Evolutionary conservation across 331 rosid genomes (phyloP).

Genomic region (Quercus lobata): DNA sequence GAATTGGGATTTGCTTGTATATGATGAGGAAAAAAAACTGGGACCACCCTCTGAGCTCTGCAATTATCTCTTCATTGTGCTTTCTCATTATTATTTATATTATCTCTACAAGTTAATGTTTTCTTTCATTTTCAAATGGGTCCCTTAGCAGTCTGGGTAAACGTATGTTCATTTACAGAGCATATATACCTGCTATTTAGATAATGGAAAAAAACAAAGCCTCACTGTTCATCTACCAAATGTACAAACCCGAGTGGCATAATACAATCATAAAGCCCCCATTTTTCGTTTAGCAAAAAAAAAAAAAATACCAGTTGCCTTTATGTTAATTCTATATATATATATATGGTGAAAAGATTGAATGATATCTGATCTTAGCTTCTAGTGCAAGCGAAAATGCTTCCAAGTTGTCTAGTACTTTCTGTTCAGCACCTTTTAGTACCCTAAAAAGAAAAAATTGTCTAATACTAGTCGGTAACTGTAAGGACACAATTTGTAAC

Average conservation of each 20-base stretch:
- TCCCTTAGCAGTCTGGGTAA: conserved; percentile 20
- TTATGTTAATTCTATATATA: neutral
- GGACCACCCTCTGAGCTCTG: conserved; percentile 44
- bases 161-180: neutral
- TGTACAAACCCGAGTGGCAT: no score
- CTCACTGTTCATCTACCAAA: neutral
- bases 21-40: neutral
- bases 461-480: neutral
- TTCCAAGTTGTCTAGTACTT: neutral
- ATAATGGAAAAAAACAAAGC: no score
- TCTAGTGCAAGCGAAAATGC: neutral
- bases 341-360: neutral
- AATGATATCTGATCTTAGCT: neutral
- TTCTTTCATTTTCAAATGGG: conserved; percentile 24
- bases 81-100: neutral
- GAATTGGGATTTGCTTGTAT: neutral
- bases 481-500: no score
- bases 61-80: conserved; percentile 17
- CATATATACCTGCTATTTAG: no score
- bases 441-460: neutral
- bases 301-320: neutral
- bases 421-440: neutral
- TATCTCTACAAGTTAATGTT: neutral
- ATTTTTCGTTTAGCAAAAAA: no score
- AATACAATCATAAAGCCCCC: no score